Evolutionary conservation across 2,329 filamentous ascomycete species (phyloP), one percentile per base, ranked within the genome.

Genomic region (Domatiomyces catenatus): DNA sequence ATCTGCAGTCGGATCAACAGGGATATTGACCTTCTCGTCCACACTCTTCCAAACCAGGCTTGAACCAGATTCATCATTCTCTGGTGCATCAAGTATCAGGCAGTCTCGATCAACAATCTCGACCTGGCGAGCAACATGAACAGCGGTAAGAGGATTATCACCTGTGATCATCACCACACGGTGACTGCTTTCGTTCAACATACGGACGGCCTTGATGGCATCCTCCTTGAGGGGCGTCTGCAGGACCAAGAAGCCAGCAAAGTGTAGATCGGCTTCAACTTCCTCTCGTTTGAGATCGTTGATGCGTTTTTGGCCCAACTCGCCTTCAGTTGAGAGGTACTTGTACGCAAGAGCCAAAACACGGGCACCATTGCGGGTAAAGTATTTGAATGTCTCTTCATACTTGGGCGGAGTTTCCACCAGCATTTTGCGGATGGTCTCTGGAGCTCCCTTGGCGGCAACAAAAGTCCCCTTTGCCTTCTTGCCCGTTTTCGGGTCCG

Each of bases 141-240:
- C 86, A 57, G 92, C 92, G 42, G 92, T 98, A 48, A 98, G 76
- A 10, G 92, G 90, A 66, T 98, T 98, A 67, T 98, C 92, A 64
- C 92, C 92, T 53, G 92, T 98, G 58, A 98, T 98, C 92, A 98
- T 98, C 60, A 98, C 85, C 46, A 94, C 88, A 60, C 92, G 86
- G 67, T 98, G 92, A 69, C 89, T 96, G 69, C 90, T 96, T 72
- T 98, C 92, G 64, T 95, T 98, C 60, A 98, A 77, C 87, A 96
- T 95, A 58, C 84, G 86, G 42, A 98, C 86, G 42, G 92, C 82
- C 65, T 92, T 83, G 69, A 93, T 85, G 46, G 92, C 92, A 66
- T 98, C 92, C 22, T 94, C 89, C 70, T 98, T 98, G 51, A 98
- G 75, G 4, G 92, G 92, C 62, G 88, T 95, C 66, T 95, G 90